Conservation (phyloP, 257 asterid species). For the Ilex asprella region DNA sequence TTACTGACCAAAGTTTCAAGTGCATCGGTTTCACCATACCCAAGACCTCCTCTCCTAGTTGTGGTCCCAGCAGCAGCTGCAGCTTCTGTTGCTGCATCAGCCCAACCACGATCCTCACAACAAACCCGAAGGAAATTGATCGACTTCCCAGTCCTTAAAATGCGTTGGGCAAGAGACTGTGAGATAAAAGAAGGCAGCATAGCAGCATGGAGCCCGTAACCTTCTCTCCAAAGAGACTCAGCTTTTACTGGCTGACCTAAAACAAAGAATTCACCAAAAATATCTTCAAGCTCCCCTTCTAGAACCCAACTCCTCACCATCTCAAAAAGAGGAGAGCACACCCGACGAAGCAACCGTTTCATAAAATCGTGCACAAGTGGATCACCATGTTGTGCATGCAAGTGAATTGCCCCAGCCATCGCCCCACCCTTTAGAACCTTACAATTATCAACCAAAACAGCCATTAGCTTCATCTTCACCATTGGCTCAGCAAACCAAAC, state of each 20-base stretch:
- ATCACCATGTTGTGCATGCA: slow-evolving; percentile 98
- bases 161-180: slow-evolving; percentile 83
- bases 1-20: slow-evolving; percentile 84
- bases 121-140: slow-evolving; percentile 95
- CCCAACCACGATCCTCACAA: slow-evolving; percentile 97
- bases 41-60: slow-evolving; percentile 82
- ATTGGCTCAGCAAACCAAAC: slow-evolving; percentile 98
- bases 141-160: slow-evolving; percentile 93
- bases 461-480: slow-evolving; percentile 98
- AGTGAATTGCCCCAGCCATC: slow-evolving; percentile 98
- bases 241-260: slow-evolving; percentile 90
- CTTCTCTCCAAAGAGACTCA: slow-evolving; percentile 98
- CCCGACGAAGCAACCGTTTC: slow-evolving; percentile 83
- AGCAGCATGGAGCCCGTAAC: slow-evolving; percentile 72
- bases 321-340: slow-evolving; percentile 96
- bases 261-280: slow-evolving; percentile 83
- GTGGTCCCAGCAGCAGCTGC: slow-evolving; percentile 95
- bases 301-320: slow-evolving; percentile 99
- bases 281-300: slow-evolving; percentile 98
- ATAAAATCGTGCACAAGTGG: slow-evolving; percentile 89
- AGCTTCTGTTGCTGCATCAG: slow-evolving; percentile 86
- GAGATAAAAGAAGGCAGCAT: slow-evolving; percentile 97
- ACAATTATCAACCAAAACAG: slow-evolving; percentile 91
- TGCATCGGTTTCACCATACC: slow-evolving; percentile 96
- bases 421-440: slow-evolving; percentile 94